phyloP scores from a whole-genome alignment of 345 rosid genomes.

The Moringa oleifera region DNA sequence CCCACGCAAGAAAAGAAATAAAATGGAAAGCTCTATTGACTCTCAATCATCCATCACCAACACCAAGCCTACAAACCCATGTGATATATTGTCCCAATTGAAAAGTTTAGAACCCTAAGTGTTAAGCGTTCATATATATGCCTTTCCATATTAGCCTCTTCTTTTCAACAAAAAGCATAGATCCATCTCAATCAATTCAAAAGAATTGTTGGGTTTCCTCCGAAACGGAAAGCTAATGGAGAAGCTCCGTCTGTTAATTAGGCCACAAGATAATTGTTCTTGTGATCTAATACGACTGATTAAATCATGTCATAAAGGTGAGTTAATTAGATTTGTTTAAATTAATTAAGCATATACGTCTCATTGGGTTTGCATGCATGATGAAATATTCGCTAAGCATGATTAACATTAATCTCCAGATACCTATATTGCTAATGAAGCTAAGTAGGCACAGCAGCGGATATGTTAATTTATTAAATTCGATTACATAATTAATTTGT shows the following conservation, averaged over 20 bases:
- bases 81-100: constrained; percentile 37
- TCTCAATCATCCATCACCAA: constrained; percentile 14
- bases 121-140: constrained; percentile 1
- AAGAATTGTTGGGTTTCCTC: constrained; percentile 13
- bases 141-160: constrained; percentile 25
- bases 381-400: too few relatives aligned
- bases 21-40: constrained; percentile 10
- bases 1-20: constrained; percentile 7
- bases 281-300: too few relatives aligned
- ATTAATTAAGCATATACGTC: too few relatives aligned
- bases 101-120: not conserved
- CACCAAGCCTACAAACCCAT: constrained; percentile 22
- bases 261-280: too few relatives aligned
- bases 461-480: too few relatives aligned
- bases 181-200: constrained; percentile 23
- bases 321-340: too few relatives aligned
- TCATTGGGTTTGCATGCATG: too few relatives aligned
- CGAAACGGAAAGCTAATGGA: constrained; percentile 5
- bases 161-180: constrained; percentile 17
- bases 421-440: too few relatives aligned
- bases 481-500: too few relatives aligned
- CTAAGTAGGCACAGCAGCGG: too few relatives aligned
- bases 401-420: too few relatives aligned
- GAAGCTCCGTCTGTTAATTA: not conserved
- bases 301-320: too few relatives aligned